phyloP scores from a whole-genome alignment of 2,329 filamentous ascomycete genomes.

The Penicillium nordicum region DNA sequence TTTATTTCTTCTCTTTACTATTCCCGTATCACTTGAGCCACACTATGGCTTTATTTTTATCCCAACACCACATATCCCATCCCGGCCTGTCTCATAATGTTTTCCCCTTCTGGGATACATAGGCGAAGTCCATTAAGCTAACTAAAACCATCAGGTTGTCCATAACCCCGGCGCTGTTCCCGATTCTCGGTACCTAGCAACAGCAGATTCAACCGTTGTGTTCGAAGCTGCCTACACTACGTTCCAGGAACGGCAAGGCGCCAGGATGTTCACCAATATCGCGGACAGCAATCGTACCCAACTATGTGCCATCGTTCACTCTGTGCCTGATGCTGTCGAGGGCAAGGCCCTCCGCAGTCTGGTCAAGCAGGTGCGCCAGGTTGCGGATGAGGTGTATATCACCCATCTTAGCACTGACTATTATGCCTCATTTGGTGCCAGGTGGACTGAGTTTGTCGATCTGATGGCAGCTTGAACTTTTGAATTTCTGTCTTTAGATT shows the following conservation, averaged over 20 bases:
- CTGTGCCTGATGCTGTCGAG: slow-evolving; percentile 32
- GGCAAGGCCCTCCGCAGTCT: slow-evolving; percentile 31
- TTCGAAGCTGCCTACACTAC: slow-evolving; percentile 45
- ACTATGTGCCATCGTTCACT: slow-evolving; percentile 40
- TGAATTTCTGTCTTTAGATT: background rate
- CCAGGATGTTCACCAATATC: slow-evolving; percentile 33
- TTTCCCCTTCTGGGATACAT: slow-evolving; percentile 3
- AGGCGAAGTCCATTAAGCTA: slow-evolving; percentile 13
- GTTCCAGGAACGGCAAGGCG: slow-evolving; percentile 34
- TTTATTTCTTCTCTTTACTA: background rate
- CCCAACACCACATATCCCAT: background rate
- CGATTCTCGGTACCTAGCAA: slow-evolving; percentile 39
- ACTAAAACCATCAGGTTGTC: slow-evolving; percentile 32
- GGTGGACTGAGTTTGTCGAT: slow-evolving; percentile 39
- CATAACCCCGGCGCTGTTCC: slow-evolving; percentile 49
- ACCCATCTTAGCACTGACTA: slow-evolving; percentile 40
- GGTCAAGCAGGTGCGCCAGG: slow-evolving; percentile 33
- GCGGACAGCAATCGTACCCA: slow-evolving; percentile 31
- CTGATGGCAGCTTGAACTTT: slow-evolving; percentile 27
- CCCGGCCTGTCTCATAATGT: background rate
- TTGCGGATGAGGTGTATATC: slow-evolving; percentile 41
- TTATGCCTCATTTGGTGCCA: slow-evolving; percentile 40
- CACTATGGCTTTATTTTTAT: background rate
- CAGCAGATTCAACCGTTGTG: slow-evolving; percentile 46
- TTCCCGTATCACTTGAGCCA: background rate